Evolutionary conservation across 176 grass and related monocot genomes (phyloP).

Genomic region (Oryza nivara): DNA sequence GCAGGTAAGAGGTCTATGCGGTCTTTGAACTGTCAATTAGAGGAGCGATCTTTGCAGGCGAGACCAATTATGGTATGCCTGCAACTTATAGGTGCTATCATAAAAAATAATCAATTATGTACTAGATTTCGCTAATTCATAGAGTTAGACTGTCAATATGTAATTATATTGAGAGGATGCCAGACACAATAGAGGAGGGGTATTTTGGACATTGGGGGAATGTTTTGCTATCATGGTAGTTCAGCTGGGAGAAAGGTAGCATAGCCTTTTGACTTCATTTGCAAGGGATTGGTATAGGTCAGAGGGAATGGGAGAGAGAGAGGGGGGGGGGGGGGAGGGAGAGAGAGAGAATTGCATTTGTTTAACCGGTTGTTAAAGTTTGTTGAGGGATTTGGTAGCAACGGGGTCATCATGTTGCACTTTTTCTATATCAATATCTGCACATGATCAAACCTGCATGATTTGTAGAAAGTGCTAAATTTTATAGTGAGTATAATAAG

Average conservation of each 20-base stretch:
- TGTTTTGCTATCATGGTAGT: slow-evolving; percentile 51
- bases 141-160: not conserved
- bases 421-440: slow-evolving; percentile 15
- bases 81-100: no score
- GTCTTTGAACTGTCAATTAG: no score
- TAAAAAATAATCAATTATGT: no score
- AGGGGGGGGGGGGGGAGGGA: not conserved
- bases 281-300: slow-evolving; percentile 11
- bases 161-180: no score
- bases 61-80: no score
- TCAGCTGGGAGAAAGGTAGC: not conserved
- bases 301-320: not conserved
- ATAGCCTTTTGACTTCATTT: slow-evolving; percentile 48
- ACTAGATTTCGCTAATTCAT: not conserved
- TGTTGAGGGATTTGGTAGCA: slow-evolving; percentile 27
- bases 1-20: no score
- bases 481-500: no score
- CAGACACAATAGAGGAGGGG: not conserved
- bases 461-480: not conserved
- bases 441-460: slow-evolving; percentile 2
- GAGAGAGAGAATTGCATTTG: not conserved
- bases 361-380: slow-evolving; percentile 40
- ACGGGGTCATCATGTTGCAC: slow-evolving; percentile 7
- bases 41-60: no score
- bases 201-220: slow-evolving; percentile 38